Evolutionary conservation across 139 green algal genomes (phyloP).

Genomic region (Chlorella sp.): DNA sequence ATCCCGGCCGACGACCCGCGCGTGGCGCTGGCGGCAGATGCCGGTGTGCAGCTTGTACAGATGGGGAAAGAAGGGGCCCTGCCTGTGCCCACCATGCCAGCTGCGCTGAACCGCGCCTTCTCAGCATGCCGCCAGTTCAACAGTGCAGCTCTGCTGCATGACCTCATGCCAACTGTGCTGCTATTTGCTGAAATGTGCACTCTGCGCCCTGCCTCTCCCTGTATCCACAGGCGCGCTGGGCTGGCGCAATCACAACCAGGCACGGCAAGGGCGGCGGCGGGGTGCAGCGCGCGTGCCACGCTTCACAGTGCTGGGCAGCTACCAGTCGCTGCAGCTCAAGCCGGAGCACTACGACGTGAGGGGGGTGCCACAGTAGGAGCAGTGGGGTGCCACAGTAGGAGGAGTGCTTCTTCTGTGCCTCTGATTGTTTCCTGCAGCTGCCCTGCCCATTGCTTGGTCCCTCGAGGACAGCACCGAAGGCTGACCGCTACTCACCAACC

Average conservation of each 20-base stretch:
- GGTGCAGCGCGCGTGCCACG: not conserved
- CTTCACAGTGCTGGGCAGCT: conserved; percentile 10
- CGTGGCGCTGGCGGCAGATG: not conserved
- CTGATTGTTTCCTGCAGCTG: not conserved
- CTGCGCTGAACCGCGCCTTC: too few species aligned
- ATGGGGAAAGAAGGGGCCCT: too few species aligned
- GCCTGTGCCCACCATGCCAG: too few species aligned
- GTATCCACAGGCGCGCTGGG: not conserved
- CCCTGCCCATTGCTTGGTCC: too few species aligned
- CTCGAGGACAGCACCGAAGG: too few species aligned
- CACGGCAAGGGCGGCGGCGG: not conserved
- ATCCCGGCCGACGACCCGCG: conserved; percentile 18
- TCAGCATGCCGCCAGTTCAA: too few species aligned
- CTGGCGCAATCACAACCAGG: not conserved
- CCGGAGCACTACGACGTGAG: not conserved
- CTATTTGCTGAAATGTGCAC: too few species aligned
- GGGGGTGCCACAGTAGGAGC: too few species aligned
- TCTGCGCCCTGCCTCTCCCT: too few species aligned
- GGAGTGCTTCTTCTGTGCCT: not conserved
- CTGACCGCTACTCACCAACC: not conserved
- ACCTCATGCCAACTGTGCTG: too few species aligned
- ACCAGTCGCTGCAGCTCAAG: conserved; percentile 16
- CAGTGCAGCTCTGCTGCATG: too few species aligned
- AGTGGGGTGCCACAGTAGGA: too few species aligned
- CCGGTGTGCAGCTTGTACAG: not conserved